phyloP scores from a whole-genome alignment of 768 basidiomycete species.

The Rhizopogon vesiculosus region DNA sequence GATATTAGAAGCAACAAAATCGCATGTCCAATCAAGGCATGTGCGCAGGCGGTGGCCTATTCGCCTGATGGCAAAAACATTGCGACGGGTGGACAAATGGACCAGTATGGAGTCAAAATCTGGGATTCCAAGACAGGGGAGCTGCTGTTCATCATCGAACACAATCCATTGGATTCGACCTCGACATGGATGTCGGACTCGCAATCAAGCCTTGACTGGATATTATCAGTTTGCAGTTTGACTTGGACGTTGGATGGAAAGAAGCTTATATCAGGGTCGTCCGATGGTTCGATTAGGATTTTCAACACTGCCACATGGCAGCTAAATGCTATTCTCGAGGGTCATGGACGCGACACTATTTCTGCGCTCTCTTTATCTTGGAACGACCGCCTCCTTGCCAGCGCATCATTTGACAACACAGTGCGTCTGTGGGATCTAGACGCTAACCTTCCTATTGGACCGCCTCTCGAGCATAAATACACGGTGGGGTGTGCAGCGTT shows the following conservation, averaged over 20 bases:
- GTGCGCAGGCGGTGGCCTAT: conserved; percentile 27
- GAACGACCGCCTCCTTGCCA: background rate
- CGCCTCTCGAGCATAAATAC: background rate
- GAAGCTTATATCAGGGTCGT: background rate
- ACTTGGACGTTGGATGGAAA: background rate
- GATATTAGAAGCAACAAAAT: conserved; percentile 20
- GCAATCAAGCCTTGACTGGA: no score
- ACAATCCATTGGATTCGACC: background rate
- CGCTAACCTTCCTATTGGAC: no score
- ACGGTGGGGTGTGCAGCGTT: background rate
- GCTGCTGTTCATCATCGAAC: background rate
- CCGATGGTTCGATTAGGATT: background rate
- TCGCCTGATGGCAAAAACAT: conserved; percentile 11
- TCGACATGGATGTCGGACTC: no score
- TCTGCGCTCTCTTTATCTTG: background rate
- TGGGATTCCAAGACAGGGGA: background rate
- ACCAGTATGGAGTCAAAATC: background rate
- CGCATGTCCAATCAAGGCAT: background rate
- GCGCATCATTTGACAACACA: background rate
- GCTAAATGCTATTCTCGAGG: background rate
- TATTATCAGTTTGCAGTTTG: background rate
- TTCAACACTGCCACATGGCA: background rate
- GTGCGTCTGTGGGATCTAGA: background rate
- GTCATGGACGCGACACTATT: background rate
- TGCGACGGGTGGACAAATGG: background rate